Base-by-base conservation (phyloP, 2,329 filamentous ascomycete species). In the Raffaelea arxii region DNA sequence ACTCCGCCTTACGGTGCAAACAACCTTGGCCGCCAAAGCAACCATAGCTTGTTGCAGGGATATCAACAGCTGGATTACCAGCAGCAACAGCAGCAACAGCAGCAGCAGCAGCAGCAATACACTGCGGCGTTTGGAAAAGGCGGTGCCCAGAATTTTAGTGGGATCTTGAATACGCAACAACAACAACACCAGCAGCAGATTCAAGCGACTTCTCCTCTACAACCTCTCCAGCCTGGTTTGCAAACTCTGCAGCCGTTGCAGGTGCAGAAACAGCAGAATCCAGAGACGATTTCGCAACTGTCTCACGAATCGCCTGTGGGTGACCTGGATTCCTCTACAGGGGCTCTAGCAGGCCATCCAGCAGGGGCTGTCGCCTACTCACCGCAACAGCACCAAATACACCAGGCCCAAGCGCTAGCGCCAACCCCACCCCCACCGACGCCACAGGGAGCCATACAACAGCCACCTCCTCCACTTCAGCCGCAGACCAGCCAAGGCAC, bases 241-340 rank as follows among this genome's bases (percentile, higher is more conserved):
- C 49, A 50, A 30, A 49, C 54, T 37, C 52, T 48, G 40, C 53
- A 51, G 48, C 47, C 16, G 37, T 36, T 60, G 32, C 42, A 57
- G 51, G 56, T 64, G 32, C 48, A 46, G 30, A 67, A 69, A 51
- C 64, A 62, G 32, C 66, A 66, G 47, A 80, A 78, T 56, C 64
- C 75, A 24, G 78, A 82, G 59, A 79, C 77, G 5, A 61, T 78
- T 32, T 82, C 78, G 6, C 77, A 81, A 60, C 59, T 78, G 54
- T 82, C 79, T 58, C 71, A 75, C 67, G 79, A 82, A 49, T 80
- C 77, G 27, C 72, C 72, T 30, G 59, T 70, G 18, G 65, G 67
- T 37, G 76, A 79, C 51, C 65, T 66, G 35, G 74, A 76, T 49
- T 36, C 14, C 32, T n/a, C 16, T n/a, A 36, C 32, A n/a, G 7